Conservation (phyloP, 257 asterid species). For the Gentiana straminea region DNA sequence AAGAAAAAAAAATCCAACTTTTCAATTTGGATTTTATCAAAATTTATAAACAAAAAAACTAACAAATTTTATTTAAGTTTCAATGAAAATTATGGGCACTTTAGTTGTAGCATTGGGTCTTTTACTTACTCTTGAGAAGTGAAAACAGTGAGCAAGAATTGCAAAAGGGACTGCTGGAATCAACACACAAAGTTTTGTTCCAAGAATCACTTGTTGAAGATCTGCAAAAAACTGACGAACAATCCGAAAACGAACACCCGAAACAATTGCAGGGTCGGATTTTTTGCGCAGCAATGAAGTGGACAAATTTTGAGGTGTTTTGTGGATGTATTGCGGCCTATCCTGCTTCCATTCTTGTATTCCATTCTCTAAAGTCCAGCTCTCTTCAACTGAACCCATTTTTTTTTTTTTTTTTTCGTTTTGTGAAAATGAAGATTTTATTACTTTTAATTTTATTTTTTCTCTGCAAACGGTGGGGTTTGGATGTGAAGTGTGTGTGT, state of each 20-base stretch:
- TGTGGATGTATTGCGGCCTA: constrained; percentile 1
- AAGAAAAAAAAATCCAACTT: too few relatives aligned
- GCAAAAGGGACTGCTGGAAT: constrained; percentile 37
- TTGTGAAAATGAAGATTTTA: neutral
- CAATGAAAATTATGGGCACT: too few relatives aligned
- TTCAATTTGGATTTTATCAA: too few relatives aligned
- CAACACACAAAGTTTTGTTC: constrained; percentile 32
- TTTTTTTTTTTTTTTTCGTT: neutral
- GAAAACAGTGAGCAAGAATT: constrained; percentile 16
- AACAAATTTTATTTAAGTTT: too few relatives aligned
- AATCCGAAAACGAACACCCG: constrained; percentile 5
- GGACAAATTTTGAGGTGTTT: constrained; percentile 15
- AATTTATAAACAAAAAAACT: too few relatives aligned
- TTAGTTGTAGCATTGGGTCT: too few relatives aligned
- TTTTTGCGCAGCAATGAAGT: constrained; percentile 16
- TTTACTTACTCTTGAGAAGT: constrained; percentile 22
- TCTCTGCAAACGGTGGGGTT: neutral
- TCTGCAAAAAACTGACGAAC: constrained; percentile 15
- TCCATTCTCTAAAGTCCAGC: constrained; percentile 24
- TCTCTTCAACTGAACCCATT: constrained; percentile 9
- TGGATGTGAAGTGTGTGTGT: too few relatives aligned
- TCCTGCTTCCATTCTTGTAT: constrained; percentile 1
- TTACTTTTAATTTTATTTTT: neutral
- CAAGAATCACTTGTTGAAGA: constrained; percentile 25
- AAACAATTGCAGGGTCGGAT: constrained; percentile 14